Evolutionary conservation across 768 basidiomycete genomes (phyloP).

Genomic region (Serendipita vermifera): DNA sequence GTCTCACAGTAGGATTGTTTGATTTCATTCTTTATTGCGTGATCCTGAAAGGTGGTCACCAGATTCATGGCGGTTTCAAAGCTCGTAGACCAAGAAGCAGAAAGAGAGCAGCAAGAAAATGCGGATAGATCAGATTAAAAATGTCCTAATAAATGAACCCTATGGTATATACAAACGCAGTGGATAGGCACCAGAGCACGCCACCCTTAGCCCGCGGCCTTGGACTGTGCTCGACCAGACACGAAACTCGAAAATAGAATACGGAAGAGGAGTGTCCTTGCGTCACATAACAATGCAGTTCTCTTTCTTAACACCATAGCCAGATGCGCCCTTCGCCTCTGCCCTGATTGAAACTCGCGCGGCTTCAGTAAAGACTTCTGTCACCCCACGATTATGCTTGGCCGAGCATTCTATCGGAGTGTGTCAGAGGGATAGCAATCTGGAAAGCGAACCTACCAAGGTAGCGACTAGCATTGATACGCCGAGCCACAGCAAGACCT

Average conservation of each 20-base stretch:
- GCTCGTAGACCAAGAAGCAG: slow-evolving; percentile 5
- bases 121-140: not conserved
- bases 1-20: not conserved
- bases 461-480: slow-evolving; percentile 88
- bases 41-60: not conserved
- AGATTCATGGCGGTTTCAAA: slow-evolving; percentile 9
- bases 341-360: slow-evolving; percentile 72
- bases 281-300: slow-evolving; percentile 50
- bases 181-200: not conserved
- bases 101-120: not conserved
- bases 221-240: not conserved
- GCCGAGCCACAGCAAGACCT: slow-evolving; percentile 72
- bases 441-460: slow-evolving; percentile 47
- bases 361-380: slow-evolving; percentile 86
- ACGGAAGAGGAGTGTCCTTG: not conserved
- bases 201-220: too few species aligned
- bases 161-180: not conserved
- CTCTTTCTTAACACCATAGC: slow-evolving; percentile 19
- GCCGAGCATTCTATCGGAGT: slow-evolving; percentile 74
- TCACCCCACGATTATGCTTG: slow-evolving; percentile 89
- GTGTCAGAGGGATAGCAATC: slow-evolving; percentile 1
- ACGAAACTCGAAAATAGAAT: not conserved
- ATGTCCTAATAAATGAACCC: not conserved
- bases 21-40: not conserved
- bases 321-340: slow-evolving; percentile 49